phyloP scores from a whole-genome alignment of 2,329 filamentous ascomycete species.

The Thielaviopsis euricoi region DNA sequence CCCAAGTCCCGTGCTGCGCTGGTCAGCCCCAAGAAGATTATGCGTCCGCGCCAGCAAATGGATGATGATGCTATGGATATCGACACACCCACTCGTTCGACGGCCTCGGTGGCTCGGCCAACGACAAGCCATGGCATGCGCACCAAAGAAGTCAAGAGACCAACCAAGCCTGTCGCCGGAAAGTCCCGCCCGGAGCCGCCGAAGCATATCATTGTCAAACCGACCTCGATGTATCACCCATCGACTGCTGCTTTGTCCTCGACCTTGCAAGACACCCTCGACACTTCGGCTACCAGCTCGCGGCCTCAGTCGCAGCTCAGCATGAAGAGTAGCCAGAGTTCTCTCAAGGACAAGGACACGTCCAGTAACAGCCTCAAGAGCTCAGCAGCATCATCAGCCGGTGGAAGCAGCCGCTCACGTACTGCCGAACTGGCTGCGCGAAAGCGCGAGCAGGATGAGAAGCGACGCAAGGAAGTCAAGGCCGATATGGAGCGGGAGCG shows the following conservation, averaged over 20 bases:
- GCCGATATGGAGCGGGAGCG: conserved; percentile 67
- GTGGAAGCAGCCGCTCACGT: conserved; percentile 40
- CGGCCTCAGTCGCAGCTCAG: conserved; percentile 29
- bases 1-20: conserved; percentile 9
- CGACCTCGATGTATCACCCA: conserved; percentile 44
- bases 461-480: conserved; percentile 69
- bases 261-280: conserved; percentile 38
- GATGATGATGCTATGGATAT: conserved; percentile 37
- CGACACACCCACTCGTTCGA: conserved; percentile 23
- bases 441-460: conserved; percentile 75
- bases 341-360: conserved; percentile 38
- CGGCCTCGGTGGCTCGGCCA: conserved; percentile 5
- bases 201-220: conserved; percentile 57
- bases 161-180: conserved; percentile 42
- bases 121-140: conserved; percentile 6
- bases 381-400: conserved; percentile 36
- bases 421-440: conserved; percentile 60
- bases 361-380: conserved; percentile 47
- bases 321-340: conserved; percentile 51
- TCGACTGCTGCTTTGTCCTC: conserved; percentile 41
- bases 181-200: conserved; percentile 49
- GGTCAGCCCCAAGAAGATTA: conserved; percentile 8
- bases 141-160: conserved; percentile 38
- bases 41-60: conserved; percentile 29
- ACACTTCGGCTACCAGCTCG: conserved; percentile 16